phyloP scores from a whole-genome alignment of 495 filamentous ascomycete species.

The Chaetomium tenue region DNA sequence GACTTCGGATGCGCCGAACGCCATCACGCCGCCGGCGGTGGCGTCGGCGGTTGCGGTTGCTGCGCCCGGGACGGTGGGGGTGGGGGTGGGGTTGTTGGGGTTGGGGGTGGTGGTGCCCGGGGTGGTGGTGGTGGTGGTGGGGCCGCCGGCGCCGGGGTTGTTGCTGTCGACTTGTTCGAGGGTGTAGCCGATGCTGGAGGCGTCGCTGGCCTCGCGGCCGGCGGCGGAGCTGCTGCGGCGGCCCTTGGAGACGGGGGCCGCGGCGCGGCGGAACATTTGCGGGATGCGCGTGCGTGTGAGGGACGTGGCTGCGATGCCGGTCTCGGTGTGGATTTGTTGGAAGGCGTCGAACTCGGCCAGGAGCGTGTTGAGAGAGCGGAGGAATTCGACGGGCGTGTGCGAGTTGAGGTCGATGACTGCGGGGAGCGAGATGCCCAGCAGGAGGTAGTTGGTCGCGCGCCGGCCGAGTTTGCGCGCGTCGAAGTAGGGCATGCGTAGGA shows the following conservation, averaged over 20 bases:
- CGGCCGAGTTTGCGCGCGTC: slow-evolving; percentile 76
- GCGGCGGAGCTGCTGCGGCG: slow-evolving; percentile 68
- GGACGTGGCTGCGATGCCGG: slow-evolving; percentile 65
- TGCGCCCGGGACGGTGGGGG: slow-evolving; percentile 15
- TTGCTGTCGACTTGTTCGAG: slow-evolving; percentile 35
- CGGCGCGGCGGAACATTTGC: slow-evolving; percentile 82
- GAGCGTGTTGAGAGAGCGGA: slow-evolving; percentile 81
- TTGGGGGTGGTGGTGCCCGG: neutral
- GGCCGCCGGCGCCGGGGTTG: neutral
- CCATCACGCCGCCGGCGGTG: slow-evolving; percentile 42
- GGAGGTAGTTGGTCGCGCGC: slow-evolving; percentile 85
- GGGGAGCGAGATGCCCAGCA: slow-evolving; percentile 88
- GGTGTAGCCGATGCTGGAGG: slow-evolving; percentile 17
- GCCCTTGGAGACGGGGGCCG: slow-evolving; percentile 50
- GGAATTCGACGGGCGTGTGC: slow-evolving; percentile 73
- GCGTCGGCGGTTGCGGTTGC: slow-evolving; percentile 8
- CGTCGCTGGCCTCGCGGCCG: slow-evolving; percentile 14
- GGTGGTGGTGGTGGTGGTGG: neutral
- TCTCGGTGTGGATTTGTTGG: slow-evolving; percentile 77
- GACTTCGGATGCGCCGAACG: slow-evolving; percentile 45
- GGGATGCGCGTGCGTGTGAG: slow-evolving; percentile 75
- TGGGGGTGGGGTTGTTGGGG: slow-evolving; percentile 32
- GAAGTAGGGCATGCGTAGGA: slow-evolving; percentile 80
- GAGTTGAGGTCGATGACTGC: slow-evolving; percentile 82
- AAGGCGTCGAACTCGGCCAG: slow-evolving; percentile 90